These are phyloP conservation scores for Hygrocybe coccinea DNA, from an alignment of 768 basidiomycete species.

Conservation along the genomic window DNA sequence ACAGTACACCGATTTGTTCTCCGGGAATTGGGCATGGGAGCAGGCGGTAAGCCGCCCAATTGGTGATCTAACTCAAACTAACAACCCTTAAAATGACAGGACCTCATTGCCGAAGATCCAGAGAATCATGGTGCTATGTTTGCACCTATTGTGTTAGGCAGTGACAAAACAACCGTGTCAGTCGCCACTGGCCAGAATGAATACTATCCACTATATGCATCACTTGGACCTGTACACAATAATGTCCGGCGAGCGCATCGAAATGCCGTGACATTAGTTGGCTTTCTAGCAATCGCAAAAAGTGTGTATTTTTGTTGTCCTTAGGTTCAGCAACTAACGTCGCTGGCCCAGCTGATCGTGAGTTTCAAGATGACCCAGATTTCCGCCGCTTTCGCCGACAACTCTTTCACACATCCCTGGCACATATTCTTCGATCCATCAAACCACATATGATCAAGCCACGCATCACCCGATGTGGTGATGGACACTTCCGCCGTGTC, in stretches of 20 bases:
- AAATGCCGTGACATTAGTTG: conserved; percentile 25
- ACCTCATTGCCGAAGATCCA: conserved; percentile 22
- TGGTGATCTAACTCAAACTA: background rate
- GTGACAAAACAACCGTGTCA: conserved; percentile 42
- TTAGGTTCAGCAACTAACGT: background rate
- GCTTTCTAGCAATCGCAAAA: conserved; percentile 35
- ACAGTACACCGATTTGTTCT: conserved; percentile 32
- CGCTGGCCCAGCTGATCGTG: conserved; percentile 10
- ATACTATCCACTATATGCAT: conserved; percentile 34
- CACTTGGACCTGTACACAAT: conserved; percentile 27
- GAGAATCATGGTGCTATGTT: conserved; percentile 29
- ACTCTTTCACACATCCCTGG: conserved; percentile 22
- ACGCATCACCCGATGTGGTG: conserved; percentile 20
- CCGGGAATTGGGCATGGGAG: conserved; percentile 31
- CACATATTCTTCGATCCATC: conserved; percentile 13
- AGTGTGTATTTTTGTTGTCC: conserved; percentile 17
- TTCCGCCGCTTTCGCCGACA: conserved; percentile 21
- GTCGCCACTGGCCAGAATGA: conserved; percentile 38
- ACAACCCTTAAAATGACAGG: conserved; percentile 13
- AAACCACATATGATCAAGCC: conserved; percentile 23
- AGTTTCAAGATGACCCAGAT: conserved; percentile 11
- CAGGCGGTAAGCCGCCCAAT: conserved; percentile 25
- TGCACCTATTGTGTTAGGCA: conserved; percentile 30
- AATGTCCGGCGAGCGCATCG: conserved; percentile 27
- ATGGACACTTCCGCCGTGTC: conserved; percentile 23